Evolutionary conservation across 345 rosid species (phyloP).

Genomic region (Bruguiera parviflora): DNA sequence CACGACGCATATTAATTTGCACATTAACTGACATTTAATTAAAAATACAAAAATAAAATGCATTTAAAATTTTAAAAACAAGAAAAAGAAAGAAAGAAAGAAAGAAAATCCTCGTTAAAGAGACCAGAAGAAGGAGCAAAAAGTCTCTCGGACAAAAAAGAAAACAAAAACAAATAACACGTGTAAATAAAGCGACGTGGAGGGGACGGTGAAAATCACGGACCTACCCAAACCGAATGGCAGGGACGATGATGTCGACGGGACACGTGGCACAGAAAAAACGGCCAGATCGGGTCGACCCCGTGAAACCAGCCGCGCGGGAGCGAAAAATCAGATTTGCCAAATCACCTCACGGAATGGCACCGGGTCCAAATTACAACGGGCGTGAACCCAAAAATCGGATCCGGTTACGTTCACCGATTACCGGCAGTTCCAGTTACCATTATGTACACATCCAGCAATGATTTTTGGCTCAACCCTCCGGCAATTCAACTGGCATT

Average conservation of each 20-base stretch:
- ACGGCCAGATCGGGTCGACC: constrained; percentile 17
- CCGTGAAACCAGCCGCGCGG: constrained; percentile 29
- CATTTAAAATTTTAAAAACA: too few species aligned
- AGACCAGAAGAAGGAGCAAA: too few species aligned
- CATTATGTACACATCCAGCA: neutral
- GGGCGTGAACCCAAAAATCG: neutral
- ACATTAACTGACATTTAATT: too few species aligned
- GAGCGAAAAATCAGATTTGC: constrained; percentile 12
- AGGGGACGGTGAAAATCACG: constrained; percentile 26
- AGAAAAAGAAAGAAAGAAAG: too few species aligned
- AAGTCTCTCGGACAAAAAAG: neutral
- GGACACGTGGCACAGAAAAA: constrained; percentile 24
- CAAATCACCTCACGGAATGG: neutral
- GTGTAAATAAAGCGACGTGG: constrained; percentile 9
- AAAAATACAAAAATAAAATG: too few species aligned
- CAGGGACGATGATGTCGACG: neutral
- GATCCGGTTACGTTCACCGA: constrained; percentile 3
- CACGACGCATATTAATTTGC: too few species aligned
- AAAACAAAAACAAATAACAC: neutral
- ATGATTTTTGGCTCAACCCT: neutral
- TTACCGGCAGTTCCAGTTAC: constrained; percentile 24
- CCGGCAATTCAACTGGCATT: neutral
- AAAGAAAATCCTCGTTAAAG: too few species aligned
- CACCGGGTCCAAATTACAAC: constrained; percentile 22
- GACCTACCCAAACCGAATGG: neutral